Evolutionary conservation across 2,329 filamentous ascomycete species (phyloP).

Genomic region (Endothia cerciana): DNA sequence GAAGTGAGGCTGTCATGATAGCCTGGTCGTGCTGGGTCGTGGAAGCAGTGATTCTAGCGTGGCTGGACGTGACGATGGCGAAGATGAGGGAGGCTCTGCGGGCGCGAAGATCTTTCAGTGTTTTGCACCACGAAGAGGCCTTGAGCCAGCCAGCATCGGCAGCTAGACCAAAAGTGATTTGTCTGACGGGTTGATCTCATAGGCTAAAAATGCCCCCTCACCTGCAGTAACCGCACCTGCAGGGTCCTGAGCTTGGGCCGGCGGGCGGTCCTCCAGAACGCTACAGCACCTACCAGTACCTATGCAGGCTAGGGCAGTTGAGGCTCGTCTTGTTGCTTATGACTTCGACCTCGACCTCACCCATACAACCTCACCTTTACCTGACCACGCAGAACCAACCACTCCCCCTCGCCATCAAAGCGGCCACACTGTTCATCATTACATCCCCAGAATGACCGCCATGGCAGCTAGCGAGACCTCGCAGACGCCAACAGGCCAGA

Average conservation of each 20-base stretch:
- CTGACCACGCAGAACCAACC: not conserved
- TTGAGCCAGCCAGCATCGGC: not conserved
- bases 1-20: slow-evolving; percentile 50
- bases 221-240: slow-evolving; percentile 20
- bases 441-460: slow-evolving; percentile 1
- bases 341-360: not conserved
- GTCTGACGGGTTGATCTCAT: slow-evolving; percentile 24
- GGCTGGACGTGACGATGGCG: not conserved
- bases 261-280: not conserved
- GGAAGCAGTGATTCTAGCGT: not conserved
- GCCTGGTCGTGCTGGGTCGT: slow-evolving; percentile 23
- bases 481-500: not conserved
- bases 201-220: slow-evolving; percentile 23
- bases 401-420: not conserved
- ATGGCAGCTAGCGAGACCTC: slow-evolving; percentile 4
- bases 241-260: slow-evolving; percentile 9
- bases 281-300: not conserved
- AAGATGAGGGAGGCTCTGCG: not conserved
- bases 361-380: not conserved
- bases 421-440: not conserved
- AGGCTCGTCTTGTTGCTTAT: not conserved
- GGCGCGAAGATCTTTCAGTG: slow-evolving; percentile 17
- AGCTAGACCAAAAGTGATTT: slow-evolving; percentile 9
- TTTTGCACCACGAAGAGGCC: not conserved
- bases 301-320: no score